phyloP scores from a whole-genome alignment of 2,329 filamentous ascomycete genomes.

The Fusarium heterosporum region DNA sequence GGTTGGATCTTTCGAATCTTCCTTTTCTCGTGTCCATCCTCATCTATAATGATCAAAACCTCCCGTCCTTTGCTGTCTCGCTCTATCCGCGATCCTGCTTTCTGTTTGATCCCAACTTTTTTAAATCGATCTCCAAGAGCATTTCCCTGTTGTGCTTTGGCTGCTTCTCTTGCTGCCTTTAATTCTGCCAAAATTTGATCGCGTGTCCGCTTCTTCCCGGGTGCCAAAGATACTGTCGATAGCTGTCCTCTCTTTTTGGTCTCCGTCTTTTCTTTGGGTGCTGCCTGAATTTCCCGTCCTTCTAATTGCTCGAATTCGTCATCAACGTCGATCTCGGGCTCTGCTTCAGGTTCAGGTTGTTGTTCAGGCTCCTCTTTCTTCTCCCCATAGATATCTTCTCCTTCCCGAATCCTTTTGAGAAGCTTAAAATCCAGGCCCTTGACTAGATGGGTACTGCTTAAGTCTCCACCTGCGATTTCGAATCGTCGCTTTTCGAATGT shows the following conservation, averaged over 20 bases:
- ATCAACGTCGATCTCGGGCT: slow-evolving; percentile 63
- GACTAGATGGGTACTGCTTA: slow-evolving; percentile 84
- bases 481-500: slow-evolving; percentile 81
- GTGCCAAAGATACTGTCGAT: slow-evolving; percentile 62
- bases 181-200: slow-evolving; percentile 76
- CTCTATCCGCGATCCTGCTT: slow-evolving; percentile 69
- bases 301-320: slow-evolving; percentile 73
- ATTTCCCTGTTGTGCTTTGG: slow-evolving; percentile 65
- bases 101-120: slow-evolving; percentile 69
- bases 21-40: slow-evolving; percentile 73
- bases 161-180: slow-evolving; percentile 71
- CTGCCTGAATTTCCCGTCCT: slow-evolving; percentile 63
- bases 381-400: slow-evolving; percentile 73
- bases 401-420: slow-evolving; percentile 74
- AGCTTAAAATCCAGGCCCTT: slow-evolving; percentile 92
- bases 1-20: slow-evolving; percentile 68
- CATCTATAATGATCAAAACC: slow-evolving; percentile 73
- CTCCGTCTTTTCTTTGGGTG: slow-evolving; percentile 62
- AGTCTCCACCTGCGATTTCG: slow-evolving; percentile 85
- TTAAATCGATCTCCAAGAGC: slow-evolving; percentile 70
- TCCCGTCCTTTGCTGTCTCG: slow-evolving; percentile 70
- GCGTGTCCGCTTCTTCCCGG: slow-evolving; percentile 71
- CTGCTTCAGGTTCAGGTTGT: slow-evolving; percentile 46
- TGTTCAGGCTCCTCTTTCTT: slow-evolving; percentile 46
- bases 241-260: slow-evolving; percentile 70